Evolutionary conservation across 306 rosid species (phyloP), one percentile per base, ranked within the genome.

Genomic region (Mucuna pruriens): DNA sequence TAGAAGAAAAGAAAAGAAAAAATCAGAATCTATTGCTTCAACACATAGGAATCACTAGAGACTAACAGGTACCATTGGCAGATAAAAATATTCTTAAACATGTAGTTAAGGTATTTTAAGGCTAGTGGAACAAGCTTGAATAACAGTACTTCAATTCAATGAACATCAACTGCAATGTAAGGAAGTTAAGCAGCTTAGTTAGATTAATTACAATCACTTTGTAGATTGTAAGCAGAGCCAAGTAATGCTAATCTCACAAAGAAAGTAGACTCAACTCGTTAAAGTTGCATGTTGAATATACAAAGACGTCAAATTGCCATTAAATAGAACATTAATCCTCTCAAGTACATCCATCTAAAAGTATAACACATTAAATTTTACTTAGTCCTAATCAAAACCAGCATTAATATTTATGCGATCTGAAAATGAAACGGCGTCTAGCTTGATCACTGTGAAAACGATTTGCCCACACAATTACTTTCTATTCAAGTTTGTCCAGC

Each of bases 331-430:
- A 33, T 19, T 31, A 17, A 46, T 19, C 7, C n/a, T 20, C 45
- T 29, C 40, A 48, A 77, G 38, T 48, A 64, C 25, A 65, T 13
- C 6, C 36, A 44, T 31, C n/a, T 7, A 78, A 68, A 68, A 78
- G 45, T 6, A 52, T 19, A 40, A 19, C 46, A 55, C 58, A 42
- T 70, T 79, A 57, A 79, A 79, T 25, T 62, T 44, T 15, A 60
- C 64, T 60, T 44, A 20, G 83, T 71, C 78, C 10, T 33, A 60
- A 80, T 80, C 78, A 80, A 80, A 60, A 58, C 78, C 72, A 25
- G 63, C 40, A 31, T 58, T 44, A 33, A 29, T 25, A 31, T 58
- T 44, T 45, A 29, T 25, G 40, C 2, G 29, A n/a, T 69, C 8
- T 69, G 48, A 58, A 31, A 70, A 52, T 10, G 75, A 5, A 54